Base-by-base conservation (phyloP, 1,284 basidiomycete genomes). In the Austropuccinia psidii region DNA sequence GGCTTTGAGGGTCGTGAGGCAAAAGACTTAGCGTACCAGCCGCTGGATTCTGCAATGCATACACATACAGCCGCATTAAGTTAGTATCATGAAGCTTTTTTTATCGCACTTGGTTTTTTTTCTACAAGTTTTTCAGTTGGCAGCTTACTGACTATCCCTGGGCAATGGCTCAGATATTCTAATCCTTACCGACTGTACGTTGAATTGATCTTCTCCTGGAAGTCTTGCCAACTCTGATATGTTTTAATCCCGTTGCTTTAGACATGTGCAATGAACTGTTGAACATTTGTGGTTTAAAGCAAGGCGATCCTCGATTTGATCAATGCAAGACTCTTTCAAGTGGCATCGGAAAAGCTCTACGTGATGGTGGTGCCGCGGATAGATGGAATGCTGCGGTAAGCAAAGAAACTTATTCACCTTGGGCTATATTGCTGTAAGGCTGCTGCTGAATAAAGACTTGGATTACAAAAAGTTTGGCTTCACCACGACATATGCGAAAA, bases 221-320 rank as follows among this genome's bases (percentile, higher is more conserved):
- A n/a, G n/a, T n/a, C n/a, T n/a, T n/a, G n/a, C n/a, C n/a, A n/a
- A n/a, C n/a, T n/a, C n/a, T n/a, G n/a, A n/a, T n/a, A n/a, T n/a
- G n/a, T n/a, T n/a, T n/a, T n/a, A n/a, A n/a, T n/a, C n/a, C n/a
- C n/a, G n/a, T n/a, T n/a, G n/a, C n/a, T 1, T 2, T 27, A 66
- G 64, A 19, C 33, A 68, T 68, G 66, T 68, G 66, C 27, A 52
- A 68, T 27, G n/a, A n/a, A 19, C 66, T 68, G 4, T 41, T 54
- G 35, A 68, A 68, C 27, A 57, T 1, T 19, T 68, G 66, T 29
- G 52, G 52, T n/a, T 33, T 68, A 11, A 11, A 29, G 43, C 50
- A 68, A 43, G 45, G 15, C 2, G 27, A 27, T 29, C 15, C 19
- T n/a, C n/a, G n/a, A n/a, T 68, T 57, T 29, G 19, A 1, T 11